Evolutionary conservation across 2,329 filamentous ascomycete genomes (phyloP), one percentile per base, ranked within the genome.

Genomic region (Paraphoma chrysanthemicola): DNA sequence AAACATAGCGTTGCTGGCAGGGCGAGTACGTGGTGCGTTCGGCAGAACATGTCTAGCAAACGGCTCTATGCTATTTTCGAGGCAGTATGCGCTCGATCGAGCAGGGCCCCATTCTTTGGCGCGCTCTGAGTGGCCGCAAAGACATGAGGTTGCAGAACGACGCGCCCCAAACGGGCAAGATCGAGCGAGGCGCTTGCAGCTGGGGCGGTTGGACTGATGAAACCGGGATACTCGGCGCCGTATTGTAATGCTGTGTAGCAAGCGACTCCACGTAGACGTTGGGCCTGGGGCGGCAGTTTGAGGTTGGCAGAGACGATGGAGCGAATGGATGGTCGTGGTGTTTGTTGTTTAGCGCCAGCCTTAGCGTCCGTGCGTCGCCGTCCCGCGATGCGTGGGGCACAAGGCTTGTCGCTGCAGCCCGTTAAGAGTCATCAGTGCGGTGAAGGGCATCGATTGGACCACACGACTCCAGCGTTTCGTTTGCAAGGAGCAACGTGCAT

Each of bases 131-230:
- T 75, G 70, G 73, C 63, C 60, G 57, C 33, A 51, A 51, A 49
- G 54, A 46, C 53, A 47, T 62, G 64, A 65, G 57, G 63, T 60
- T 66, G 67, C 60, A 66, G 61, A 63, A 42, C 54, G 56, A 60
- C 39, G 56, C 62, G 50, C 57, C 58, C 68, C 44, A 54, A 64
- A 60, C 46, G 43, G 61, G 66, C 56, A 68, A 59, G 59, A 49
- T 56, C 53, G 48, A 69, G 71, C 71, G 67, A 73, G 50, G 71
- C 73, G 73, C 74, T 69, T 72, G 68, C 67, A 66, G 57, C 57
- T 55, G 64, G 66, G 71, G 73, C 72, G 73, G 70, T 62, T 75
- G 70, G 73, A 56, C 62, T 64, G 59, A 60, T 75, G 72, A 75
- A 76, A 76, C 73, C 66, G 66, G 68, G 63, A 62, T 60, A 10